Percentiles rank a stretch among this genome's conserved stretches.
Conservation (phyloP, 202 grass and related monocot species). For the Dendrocalamus latiflorus region DNA sequence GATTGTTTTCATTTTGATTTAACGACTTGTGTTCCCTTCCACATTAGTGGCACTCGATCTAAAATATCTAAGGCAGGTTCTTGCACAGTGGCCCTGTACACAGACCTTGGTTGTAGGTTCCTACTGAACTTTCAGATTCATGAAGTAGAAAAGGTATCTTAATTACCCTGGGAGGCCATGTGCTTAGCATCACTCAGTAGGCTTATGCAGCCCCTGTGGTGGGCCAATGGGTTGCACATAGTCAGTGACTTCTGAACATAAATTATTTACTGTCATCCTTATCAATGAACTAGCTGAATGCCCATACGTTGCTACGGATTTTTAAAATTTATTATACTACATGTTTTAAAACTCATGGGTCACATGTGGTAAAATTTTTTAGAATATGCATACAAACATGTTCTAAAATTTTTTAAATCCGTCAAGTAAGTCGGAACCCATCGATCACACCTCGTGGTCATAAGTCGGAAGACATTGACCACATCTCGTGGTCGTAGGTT, state of each 20-base stretch:
- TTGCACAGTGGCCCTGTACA: background rate
- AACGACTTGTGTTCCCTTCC: background rate
- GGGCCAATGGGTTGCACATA: background rate
- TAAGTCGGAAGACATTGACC: no score
- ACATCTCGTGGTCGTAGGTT: no score
- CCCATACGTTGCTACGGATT: no score
- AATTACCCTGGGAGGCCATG: background rate
- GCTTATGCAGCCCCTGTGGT: background rate
- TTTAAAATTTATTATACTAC: no score
- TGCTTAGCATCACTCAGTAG: background rate
- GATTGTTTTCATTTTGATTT: background rate
- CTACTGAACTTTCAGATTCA: background rate
- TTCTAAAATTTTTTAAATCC: no score
- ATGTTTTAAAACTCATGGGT: no score
- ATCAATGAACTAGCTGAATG: no score
- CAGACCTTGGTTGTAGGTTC: background rate
- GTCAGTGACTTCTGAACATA: background rate
- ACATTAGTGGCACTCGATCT: background rate
- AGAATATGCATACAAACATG: no score
- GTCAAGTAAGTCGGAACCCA: no score
- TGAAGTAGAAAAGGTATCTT: background rate
- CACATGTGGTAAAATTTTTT: no score
- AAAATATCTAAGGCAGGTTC: background rate
- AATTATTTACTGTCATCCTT: background rate
- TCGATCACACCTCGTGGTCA: no score